These are phyloP conservation scores for Thozetella sp. DNA, from an alignment of 495 filamentous ascomycete genomes.

Conservation along the genomic window DNA sequence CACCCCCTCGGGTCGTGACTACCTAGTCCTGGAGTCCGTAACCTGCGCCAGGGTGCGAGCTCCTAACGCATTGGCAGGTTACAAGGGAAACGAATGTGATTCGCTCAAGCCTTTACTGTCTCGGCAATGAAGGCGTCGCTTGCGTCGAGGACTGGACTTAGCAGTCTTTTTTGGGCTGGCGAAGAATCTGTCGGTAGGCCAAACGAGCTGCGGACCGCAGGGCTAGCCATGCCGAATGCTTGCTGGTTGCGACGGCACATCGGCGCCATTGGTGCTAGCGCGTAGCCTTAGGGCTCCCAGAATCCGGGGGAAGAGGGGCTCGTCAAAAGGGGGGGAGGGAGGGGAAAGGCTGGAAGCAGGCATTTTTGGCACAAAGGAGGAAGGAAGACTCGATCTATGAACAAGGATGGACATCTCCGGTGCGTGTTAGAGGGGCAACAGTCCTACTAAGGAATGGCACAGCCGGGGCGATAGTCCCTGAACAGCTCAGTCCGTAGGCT, in stretches of 20 bases:
- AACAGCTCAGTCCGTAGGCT: neutral
- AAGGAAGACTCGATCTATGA: no score
- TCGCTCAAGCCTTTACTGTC: no score
- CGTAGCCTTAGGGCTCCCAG: neutral
- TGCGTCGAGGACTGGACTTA: neutral
- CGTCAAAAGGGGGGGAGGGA: neutral
- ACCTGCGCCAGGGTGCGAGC: no score
- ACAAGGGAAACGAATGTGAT: no score
- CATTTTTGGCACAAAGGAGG: neutral
- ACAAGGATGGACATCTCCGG: neutral
- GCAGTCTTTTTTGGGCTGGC: no score
- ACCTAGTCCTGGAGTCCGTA: no score
- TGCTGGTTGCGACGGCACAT: neutral
- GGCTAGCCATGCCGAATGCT: neutral
- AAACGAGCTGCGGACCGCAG: neutral
- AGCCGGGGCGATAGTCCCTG: neutral
- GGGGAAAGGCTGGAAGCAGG: neutral
- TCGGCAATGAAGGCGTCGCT: no score
- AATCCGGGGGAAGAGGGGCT: constrained; percentile 1
- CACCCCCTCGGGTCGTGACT: neutral
- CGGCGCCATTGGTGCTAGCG: neutral
- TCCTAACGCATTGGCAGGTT: no score
- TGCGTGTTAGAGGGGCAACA: neutral
- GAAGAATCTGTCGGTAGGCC: neutral
- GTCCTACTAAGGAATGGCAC: neutral